phyloP scores from a whole-genome alignment of 2,329 filamentous ascomycete genomes.

The Neurospora sp. region DNA sequence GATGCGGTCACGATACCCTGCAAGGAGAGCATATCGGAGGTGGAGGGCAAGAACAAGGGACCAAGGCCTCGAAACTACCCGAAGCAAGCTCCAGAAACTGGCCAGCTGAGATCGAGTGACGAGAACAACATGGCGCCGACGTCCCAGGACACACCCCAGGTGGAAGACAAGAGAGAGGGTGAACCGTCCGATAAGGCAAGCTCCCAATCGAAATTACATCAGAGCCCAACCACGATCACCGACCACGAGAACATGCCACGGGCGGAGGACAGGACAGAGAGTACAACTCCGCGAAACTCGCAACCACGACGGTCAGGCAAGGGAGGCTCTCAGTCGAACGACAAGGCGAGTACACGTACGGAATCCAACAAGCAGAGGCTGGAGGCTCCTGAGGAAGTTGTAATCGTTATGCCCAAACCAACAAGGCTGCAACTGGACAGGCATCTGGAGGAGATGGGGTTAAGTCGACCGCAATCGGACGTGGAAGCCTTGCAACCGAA shows the following conservation, averaged over 20 bases:
- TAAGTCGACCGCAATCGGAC: neutral
- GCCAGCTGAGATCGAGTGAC: no score
- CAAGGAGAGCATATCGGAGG: neutral
- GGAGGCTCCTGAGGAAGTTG: neutral
- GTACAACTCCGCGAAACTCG: rapidly evolving
- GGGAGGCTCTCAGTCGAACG: neutral
- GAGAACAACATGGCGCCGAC: neutral
- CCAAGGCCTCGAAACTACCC: neutral
- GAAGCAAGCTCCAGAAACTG: neutral
- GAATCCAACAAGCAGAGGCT: neutral
- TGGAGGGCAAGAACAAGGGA: neutral
- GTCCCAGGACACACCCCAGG: neutral
- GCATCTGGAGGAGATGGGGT: neutral
- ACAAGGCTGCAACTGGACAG: neutral
- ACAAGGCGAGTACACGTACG: neutral
- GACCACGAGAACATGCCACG: neutral
- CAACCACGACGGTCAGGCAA: neutral
- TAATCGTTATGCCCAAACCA: neutral
- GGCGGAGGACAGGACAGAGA: neutral
- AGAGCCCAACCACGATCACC: rapidly evolving
- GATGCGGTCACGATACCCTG: neutral
- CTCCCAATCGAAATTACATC: neutral
- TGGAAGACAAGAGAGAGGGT: neutral
- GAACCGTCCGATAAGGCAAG: neutral
- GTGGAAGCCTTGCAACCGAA: neutral